Base-by-base conservation (phyloP, 768 basidiomycete species). In the Cubamyces lactineus region DNA sequence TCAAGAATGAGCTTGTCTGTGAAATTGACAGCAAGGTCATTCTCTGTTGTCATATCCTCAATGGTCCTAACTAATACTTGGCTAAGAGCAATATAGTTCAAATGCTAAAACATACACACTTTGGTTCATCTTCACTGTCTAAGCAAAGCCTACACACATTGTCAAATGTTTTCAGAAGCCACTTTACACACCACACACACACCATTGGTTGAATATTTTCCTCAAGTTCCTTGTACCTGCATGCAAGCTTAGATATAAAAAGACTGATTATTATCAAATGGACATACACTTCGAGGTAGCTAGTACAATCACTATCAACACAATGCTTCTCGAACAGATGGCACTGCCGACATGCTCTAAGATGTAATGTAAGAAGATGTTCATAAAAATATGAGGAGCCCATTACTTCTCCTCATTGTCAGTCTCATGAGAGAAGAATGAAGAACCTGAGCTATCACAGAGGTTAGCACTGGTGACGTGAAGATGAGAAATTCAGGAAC, bases 231-330 rank as follows among this genome's bases (percentile, higher is more conserved):
- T 46, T 16, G 45, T 46, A 19, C 45, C 45, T 46, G 45, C 45
- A 46, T 8, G 17, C 45, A 46, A 46, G 45, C 19, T 46, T 21
- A 46, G 19, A 46, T 19, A 46, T 46, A 21, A 21, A 21, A 23
- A 23, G 19, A 46, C 19, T 19, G 45, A 16, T 21, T 21, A 23
- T 46, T 46, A 46, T 46, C 9, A 21, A 23, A 50, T 23, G 26
- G 49, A 50, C 49, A 50, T 50, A 50, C 49, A 50, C 49, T 34
- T 28, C 49, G 15, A 50, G 49, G 28, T 50, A 6, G 34, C 34
- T 34, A 34, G 34, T 34, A 34, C 34, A 9, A 9, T 34, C 9
- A 34, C 34, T 34, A 34, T 34, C 34, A 34, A 50, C 12, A 9
- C 34, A 13, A 19, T 50, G 28, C 49, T 50, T 50, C 49, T 28